Percentiles rank a stretch among this genome's conserved stretches.
phyloP scores from a whole-genome alignment of 345 rosid genomes.

The Leavenworthia alabamica region DNA sequence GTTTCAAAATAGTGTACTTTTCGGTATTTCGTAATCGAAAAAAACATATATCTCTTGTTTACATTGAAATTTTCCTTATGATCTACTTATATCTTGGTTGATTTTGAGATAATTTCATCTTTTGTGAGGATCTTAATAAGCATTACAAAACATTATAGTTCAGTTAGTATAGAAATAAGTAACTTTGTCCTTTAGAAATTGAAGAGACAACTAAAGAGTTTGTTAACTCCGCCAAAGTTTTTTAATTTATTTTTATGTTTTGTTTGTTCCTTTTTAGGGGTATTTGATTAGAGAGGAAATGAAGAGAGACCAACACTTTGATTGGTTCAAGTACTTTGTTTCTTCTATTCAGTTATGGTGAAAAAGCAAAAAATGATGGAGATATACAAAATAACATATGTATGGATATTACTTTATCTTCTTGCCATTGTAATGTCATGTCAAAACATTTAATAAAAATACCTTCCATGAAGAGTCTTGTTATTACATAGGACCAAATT shows the following conservation, averaged over 20 bases:
- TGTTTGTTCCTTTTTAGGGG: background rate
- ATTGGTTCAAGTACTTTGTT: conserved; percentile 22
- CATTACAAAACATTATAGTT: conserved; percentile 6
- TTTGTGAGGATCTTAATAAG: background rate
- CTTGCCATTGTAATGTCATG: conserved; percentile 29
- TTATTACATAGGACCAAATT: conserved; percentile 22
- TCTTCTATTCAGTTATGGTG: conserved; percentile 18
- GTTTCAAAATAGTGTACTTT: conserved; percentile 16
- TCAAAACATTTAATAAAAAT: conserved; percentile 25
- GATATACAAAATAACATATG: conserved; percentile 12
- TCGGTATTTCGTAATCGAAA: conserved; percentile 13
- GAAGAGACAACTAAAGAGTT: conserved; percentile 17
- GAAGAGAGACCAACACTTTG: conserved; percentile 24
- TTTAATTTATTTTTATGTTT: background rate
- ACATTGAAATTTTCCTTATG: background rate
- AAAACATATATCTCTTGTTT: background rate
- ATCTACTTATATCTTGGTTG: conserved; percentile 2
- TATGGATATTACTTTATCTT: conserved; percentile 22
- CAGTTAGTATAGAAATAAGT: conserved; percentile 17
- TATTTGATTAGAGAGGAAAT: conserved; percentile 26
- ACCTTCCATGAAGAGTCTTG: conserved; percentile 33
- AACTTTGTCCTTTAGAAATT: conserved; percentile 9
- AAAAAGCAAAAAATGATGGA: conserved; percentile 17
- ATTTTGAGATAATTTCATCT: background rate
- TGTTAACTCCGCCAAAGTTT: background rate